Percentiles rank a stretch among this genome's conserved stretches.
Evolutionary conservation across 108 stramenopile genomes (phyloP).

Genomic region (Asterionellopsis glacialis): DNA sequence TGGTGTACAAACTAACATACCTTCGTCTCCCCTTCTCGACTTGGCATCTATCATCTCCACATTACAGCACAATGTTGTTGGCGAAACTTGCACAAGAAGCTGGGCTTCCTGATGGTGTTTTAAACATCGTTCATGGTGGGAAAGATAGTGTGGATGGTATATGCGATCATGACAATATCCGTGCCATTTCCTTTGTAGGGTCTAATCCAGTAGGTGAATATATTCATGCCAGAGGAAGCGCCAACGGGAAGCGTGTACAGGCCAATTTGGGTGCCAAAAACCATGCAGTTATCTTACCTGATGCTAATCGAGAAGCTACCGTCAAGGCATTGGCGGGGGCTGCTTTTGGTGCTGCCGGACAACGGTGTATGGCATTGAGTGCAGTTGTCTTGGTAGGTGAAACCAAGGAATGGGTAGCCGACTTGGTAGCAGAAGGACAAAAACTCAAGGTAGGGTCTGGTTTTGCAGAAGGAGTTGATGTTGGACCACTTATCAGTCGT

Average conservation of each 20-base stretch:
- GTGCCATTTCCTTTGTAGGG: conserved; percentile 94
- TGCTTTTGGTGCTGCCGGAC: conserved; percentile 91
- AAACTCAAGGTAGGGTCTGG: conserved; percentile 83
- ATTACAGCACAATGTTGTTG: conserved; percentile 34
- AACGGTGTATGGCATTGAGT: conserved; percentile 94
- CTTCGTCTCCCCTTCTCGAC: too few relatives aligned
- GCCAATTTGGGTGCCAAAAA: conserved; percentile 97
- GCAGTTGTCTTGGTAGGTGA: conserved; percentile 82
- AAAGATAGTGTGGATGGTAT: conserved; percentile 78
- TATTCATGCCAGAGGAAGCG: conserved; percentile 78
- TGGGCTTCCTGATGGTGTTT: conserved; percentile 89
- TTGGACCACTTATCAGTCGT: conserved; percentile 86
- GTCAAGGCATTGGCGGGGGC: conserved; percentile 79
- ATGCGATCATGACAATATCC: conserved; percentile 73
- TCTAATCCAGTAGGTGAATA: conserved; percentile 83
- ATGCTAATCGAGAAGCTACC: conserved; percentile 71
- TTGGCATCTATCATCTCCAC: too few relatives aligned
- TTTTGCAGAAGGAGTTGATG: conserved; percentile 69
- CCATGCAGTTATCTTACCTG: conserved; percentile 89
- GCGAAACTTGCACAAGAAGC: conserved; percentile 77
- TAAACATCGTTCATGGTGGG: conserved; percentile 91
- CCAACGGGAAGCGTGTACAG: conserved; percentile 85
- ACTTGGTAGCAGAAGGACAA: conserved; percentile 49
- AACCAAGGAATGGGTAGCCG: conserved; percentile 43
- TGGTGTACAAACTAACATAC: too few relatives aligned